A percentile compares a stretch with the other conserved stretches of the same genome.
phyloP scores from a whole-genome alignment of 1,139 yeast genomes.

The Candida frijolesensis region DNA sequence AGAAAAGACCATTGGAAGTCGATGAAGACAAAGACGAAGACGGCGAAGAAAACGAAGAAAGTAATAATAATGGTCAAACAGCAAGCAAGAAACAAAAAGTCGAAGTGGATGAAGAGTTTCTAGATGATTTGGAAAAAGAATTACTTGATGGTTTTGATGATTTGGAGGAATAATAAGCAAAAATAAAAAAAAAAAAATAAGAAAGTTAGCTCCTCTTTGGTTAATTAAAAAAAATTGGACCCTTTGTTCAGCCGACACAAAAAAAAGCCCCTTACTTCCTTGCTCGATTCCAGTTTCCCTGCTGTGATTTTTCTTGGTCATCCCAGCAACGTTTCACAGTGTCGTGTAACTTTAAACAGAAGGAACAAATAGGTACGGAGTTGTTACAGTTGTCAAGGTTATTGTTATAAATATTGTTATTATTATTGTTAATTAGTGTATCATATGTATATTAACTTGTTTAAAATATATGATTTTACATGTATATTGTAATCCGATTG shows the following conservation, averaged over 20 bases:
- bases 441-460: not conserved
- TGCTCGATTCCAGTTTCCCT: no score
- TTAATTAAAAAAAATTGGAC: not conserved
- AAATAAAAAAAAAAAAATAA: not conserved
- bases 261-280: not conserved
- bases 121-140: conserved; percentile 50
- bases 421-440: not conserved
- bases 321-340: not conserved
- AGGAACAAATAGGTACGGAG: no score
- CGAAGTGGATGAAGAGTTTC: conserved; percentile 21
- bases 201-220: not conserved
- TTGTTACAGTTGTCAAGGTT: no score
- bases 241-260: not conserved
- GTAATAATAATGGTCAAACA: conserved; percentile 1
- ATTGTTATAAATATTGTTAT: no score
- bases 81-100: conserved; percentile 14
- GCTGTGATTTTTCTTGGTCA: not conserved
- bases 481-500: not conserved
- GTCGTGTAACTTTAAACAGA: not conserved
- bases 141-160: conserved; percentile 50
- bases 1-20: conserved; percentile 25
- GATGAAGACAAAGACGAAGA: conserved; percentile 19
- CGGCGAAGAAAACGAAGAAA: no score
- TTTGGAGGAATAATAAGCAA: conserved; percentile 27
- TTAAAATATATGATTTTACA: not conserved